phyloP scores from a whole-genome alignment of 2,329 filamentous ascomycete species.

The Colletotrichum acutatum region DNA sequence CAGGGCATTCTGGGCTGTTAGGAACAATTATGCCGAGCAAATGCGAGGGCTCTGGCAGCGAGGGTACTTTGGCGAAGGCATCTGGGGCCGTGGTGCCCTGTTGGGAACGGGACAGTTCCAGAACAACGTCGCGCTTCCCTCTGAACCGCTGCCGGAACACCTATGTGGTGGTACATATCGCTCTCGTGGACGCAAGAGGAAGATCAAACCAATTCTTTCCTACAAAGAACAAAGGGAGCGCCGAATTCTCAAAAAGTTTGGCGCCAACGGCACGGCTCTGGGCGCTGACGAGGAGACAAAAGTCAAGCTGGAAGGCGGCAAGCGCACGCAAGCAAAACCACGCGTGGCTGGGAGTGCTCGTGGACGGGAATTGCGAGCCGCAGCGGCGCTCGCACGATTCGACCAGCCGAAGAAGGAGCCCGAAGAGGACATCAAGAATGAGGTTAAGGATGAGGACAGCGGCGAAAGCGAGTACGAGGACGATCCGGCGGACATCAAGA shows the following conservation, averaged over 20 bases:
- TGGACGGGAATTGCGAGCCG: constrained; percentile 79
- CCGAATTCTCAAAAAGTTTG: constrained; percentile 81
- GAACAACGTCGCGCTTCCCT: constrained; percentile 59
- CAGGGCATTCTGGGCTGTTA: constrained; percentile 81
- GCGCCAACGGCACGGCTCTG: constrained; percentile 73
- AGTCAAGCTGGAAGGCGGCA: constrained; percentile 74
- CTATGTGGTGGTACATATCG: constrained; percentile 85
- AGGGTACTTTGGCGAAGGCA: constrained; percentile 81
- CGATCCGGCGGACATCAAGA: constrained; percentile 50
- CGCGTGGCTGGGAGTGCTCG: constrained; percentile 79
- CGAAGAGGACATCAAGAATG: constrained; percentile 44
- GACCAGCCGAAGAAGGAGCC: constrained; percentile 67
- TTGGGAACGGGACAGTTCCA: constrained; percentile 72
- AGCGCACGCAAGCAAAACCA: constrained; percentile 71
- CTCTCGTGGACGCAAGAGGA: constrained; percentile 64
- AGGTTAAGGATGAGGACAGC: constrained; percentile 46
- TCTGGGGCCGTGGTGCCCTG: constrained; percentile 80
- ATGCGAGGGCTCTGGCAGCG: constrained; percentile 77
- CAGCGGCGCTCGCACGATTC: constrained; percentile 80
- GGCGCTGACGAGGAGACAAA: constrained; percentile 77
- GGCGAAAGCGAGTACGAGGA: constrained; percentile 61
- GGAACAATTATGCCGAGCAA: constrained; percentile 77
- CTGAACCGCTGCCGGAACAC: constrained; percentile 73
- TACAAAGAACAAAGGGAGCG: constrained; percentile 80
- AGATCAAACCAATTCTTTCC: constrained; percentile 65